phyloP scores from a whole-genome alignment of 257 asterid species.

The Capsicum pubescens region DNA sequence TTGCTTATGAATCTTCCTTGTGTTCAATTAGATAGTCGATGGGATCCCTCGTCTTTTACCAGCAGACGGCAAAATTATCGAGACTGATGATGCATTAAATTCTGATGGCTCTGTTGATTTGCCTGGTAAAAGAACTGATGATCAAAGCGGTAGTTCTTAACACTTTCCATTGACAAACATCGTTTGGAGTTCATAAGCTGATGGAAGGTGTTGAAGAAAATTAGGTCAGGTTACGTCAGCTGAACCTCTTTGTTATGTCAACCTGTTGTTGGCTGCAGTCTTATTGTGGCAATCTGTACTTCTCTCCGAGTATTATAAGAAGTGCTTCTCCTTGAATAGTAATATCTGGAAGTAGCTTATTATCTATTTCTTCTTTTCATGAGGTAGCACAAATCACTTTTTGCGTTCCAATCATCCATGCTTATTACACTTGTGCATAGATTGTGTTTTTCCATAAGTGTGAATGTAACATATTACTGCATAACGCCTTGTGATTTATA shows the following conservation, averaged over 20 bases:
- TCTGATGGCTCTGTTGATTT: constrained; percentile 34
- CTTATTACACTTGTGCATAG: background rate
- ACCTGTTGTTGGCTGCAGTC: background rate
- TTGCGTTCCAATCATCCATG: background rate
- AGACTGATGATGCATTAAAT: constrained; percentile 36
- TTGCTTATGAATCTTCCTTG: constrained; percentile 2
- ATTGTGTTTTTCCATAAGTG: background rate
- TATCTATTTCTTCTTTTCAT: no score
- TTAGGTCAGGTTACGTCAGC: background rate
- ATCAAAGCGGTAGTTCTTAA: background rate
- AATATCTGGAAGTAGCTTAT: background rate
- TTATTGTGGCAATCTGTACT: constrained; percentile 2
- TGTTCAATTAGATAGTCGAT: constrained; percentile 50
- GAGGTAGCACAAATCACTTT: no score
- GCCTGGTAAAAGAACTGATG: constrained; percentile 32
- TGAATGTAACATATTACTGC: background rate
- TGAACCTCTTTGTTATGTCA: constrained; percentile 15
- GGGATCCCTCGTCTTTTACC: constrained; percentile 82
- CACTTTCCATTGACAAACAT: background rate
- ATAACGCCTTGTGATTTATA: background rate
- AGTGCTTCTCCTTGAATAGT: background rate
- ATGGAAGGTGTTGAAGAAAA: background rate
- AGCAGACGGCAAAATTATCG: constrained; percentile 53
- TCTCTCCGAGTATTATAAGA: background rate
- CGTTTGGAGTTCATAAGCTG: background rate